phyloP scores from a whole-genome alignment of 495 filamentous ascomycete genomes.

The Aspergillus sparsus region DNA sequence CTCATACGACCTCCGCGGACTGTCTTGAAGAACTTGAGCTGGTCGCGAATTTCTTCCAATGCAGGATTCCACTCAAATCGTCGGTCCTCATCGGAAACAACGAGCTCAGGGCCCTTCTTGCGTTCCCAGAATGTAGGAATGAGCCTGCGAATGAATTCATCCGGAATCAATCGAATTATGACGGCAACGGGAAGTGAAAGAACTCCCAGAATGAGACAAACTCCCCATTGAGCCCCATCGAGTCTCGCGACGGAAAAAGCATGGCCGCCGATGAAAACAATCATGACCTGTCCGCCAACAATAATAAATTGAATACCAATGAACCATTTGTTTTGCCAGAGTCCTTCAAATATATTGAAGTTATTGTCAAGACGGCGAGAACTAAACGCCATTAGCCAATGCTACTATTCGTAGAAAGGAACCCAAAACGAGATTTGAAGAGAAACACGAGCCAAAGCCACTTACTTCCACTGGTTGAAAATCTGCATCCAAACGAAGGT shows the following conservation, averaged over 20 bases:
- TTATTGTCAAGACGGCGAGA: constrained; percentile 85
- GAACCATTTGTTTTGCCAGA: constrained; percentile 79
- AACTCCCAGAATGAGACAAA: constrained; percentile 68
- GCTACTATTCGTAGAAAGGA: constrained; percentile 6
- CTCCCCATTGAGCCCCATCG: constrained; percentile 70
- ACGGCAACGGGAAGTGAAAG: constrained; percentile 72
- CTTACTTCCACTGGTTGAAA: constrained; percentile 77
- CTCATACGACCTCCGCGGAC: constrained; percentile 83
- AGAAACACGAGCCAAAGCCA: neutral
- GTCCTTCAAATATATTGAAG: constrained; percentile 87
- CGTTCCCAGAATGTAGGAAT: constrained; percentile 54
- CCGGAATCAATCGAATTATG: constrained; percentile 73
- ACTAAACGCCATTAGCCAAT: constrained; percentile 28
- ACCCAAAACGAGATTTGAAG: neutral
- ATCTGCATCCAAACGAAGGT: constrained; percentile 96
- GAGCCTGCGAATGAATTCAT: constrained; percentile 58
- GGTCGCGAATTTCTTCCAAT: constrained; percentile 70
- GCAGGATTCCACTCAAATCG: constrained; percentile 64
- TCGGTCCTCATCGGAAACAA: constrained; percentile 75
- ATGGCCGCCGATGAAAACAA: constrained; percentile 72
- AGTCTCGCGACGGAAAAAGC: constrained; percentile 67
- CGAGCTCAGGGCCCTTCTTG: constrained; percentile 50
- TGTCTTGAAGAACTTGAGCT: constrained; percentile 73
- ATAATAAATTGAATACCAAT: constrained; percentile 80
- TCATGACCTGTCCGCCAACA: constrained; percentile 76